A percentile compares a stretch with the other conserved stretches of the same genome.
phyloP scores from a whole-genome alignment of 768 basidiomycete genomes.

The Solioccasus polychromus region DNA sequence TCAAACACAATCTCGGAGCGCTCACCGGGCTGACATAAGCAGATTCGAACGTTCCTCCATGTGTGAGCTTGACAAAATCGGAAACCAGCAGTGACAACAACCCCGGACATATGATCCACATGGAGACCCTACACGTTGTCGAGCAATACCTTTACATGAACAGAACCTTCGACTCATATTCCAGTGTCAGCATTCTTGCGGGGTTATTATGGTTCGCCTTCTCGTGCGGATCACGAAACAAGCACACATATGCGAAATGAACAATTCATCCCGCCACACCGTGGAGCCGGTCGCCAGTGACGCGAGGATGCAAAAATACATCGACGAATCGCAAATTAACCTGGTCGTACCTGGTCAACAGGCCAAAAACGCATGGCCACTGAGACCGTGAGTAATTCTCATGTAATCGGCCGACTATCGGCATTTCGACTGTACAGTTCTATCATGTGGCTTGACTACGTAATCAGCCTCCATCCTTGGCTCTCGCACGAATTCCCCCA shows the following conservation, averaged over 20 bases:
- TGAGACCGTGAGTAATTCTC: neutral
- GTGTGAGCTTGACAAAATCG: neutral
- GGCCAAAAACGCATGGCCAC: constrained; percentile 7
- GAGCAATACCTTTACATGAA: too few species aligned
- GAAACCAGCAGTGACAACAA: neutral
- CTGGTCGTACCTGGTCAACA: constrained; percentile 8
- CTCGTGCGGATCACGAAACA: neutral
- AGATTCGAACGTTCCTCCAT: neutral
- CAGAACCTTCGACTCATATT: too few species aligned
- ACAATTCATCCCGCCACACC: constrained; percentile 5
- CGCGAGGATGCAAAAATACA: constrained; percentile 14
- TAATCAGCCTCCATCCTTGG: constrained; percentile 10
- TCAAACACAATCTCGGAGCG: constrained; percentile 4
- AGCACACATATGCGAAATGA: constrained; percentile 2
- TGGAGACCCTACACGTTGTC: neutral
- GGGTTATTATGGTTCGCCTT: constrained; percentile 12
- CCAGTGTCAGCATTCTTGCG: constrained; percentile 4
- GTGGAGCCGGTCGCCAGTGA: constrained; percentile 4
- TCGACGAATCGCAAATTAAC: constrained; percentile 24
- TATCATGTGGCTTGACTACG: constrained; percentile 27
- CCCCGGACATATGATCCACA: neutral
- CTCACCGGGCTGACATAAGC: constrained; percentile 26
- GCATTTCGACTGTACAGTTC: constrained; percentile 24
- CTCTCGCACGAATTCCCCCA: constrained; percentile 20
- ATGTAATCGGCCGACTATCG: constrained; percentile 8